Evolutionary conservation across 2,329 filamentous ascomycete genomes (phyloP).

Genomic region (Dothideomycetidae sp.): DNA sequence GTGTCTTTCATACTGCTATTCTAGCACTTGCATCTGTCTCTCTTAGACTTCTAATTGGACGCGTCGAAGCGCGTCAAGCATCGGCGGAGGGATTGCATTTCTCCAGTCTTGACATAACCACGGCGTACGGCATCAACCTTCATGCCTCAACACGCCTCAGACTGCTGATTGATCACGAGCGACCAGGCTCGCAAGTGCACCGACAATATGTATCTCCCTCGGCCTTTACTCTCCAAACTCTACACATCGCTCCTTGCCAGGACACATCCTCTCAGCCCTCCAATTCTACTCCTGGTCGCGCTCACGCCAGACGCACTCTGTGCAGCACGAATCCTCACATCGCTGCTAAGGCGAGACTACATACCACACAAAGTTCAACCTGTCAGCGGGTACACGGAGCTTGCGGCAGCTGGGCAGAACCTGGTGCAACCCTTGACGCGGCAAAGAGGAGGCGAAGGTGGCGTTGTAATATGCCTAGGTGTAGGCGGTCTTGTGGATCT

Average conservation of each 20-base stretch:
- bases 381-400: conserved; percentile 80
- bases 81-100: no score
- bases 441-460: conserved; percentile 67
- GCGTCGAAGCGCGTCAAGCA: not conserved
- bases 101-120: no score
- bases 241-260: conserved; percentile 79
- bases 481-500: conserved; percentile 87
- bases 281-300: conserved; percentile 79
- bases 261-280: conserved; percentile 78
- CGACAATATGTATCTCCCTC: conserved; percentile 91
- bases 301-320: conserved; percentile 93
- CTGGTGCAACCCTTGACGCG: conserved; percentile 78
- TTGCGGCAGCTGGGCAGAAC: conserved; percentile 63
- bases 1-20: not conserved
- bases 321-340: conserved; percentile 84
- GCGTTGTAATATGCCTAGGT: conserved; percentile 81
- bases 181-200: no score
- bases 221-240: conserved; percentile 73
- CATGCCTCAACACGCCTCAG: no score
- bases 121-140: no score
- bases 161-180: no score
- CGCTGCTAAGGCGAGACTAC: conserved; percentile 91
- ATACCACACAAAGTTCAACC: conserved; percentile 96
- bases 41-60: not conserved
- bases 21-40: not conserved